Percentiles rank a stretch among this genome's conserved stretches.
Evolutionary conservation across 2,329 filamentous ascomycete genomes (phyloP).

Genomic region (Hypoxylon sp.): DNA sequence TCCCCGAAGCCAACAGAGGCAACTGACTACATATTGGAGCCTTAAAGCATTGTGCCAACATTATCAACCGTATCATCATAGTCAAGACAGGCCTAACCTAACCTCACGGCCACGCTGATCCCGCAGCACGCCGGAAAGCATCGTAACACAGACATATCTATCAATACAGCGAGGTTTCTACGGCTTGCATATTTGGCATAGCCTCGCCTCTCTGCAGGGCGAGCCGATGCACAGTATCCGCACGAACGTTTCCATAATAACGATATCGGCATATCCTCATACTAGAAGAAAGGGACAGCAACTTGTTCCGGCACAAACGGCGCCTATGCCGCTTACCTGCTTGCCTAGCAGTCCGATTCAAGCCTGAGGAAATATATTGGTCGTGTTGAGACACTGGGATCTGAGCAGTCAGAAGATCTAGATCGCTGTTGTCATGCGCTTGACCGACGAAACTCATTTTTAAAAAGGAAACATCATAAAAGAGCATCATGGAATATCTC

Average conservation of each 20-base stretch:
- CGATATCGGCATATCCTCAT: not conserved
- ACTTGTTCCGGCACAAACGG: not conserved
- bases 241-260: too few species aligned
- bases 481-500: not conserved
- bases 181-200: not conserved
- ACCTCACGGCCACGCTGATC: slow-evolving; percentile 1
- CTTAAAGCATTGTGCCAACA: not conserved
- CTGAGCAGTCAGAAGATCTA: not conserved
- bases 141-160: not conserved
- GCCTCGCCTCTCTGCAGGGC: not conserved
- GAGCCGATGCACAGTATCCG: not conserved
- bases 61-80: not conserved
- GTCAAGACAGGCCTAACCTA: not conserved
- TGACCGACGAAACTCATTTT: not conserved
- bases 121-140: not conserved
- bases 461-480: not conserved
- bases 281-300: too few species aligned
- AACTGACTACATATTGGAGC: slow-evolving; percentile 3
- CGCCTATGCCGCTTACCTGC: not conserved
- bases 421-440: not conserved
- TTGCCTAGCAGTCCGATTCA: not conserved
- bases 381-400: not conserved
- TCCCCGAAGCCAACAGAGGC: not conserved
- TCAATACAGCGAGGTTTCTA: too few species aligned
- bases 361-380: not conserved